phyloP scores from a whole-genome alignment of 108 stramenopile genomes.

The Cyclostephanos invisitatus region DNA sequence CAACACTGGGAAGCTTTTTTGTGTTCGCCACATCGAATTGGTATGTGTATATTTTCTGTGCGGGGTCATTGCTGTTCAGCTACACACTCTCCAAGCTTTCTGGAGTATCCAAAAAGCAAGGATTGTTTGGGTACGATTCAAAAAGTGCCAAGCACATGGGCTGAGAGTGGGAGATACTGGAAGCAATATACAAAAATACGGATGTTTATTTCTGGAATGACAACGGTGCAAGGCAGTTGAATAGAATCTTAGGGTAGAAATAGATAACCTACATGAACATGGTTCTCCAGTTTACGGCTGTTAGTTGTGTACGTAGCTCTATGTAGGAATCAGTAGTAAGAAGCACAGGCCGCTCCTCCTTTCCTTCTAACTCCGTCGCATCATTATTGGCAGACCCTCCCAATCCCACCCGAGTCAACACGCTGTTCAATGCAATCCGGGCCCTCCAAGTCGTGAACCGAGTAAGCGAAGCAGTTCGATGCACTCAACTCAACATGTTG shows the following conservation, averaged over 20 bases:
- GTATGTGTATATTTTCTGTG: conserved; percentile 45
- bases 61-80: conserved; percentile 26
- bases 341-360: too few species aligned
- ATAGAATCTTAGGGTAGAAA: too few species aligned
- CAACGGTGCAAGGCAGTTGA: too few species aligned
- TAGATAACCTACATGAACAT: too few species aligned
- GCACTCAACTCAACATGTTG: conserved; percentile 32
- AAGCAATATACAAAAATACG: neutral
- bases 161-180: neutral
- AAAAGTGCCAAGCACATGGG: conserved; percentile 4
- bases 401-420: neutral
- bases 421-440: neutral
- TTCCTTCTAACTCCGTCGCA: too few species aligned
- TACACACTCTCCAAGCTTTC: conserved; percentile 20
- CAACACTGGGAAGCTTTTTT: conserved; percentile 13
- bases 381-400: too few species aligned
- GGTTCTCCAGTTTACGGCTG: too few species aligned
- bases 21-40: conserved; percentile 28
- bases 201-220: neutral
- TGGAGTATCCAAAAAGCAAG: conserved; percentile 13
- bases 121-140: conserved; percentile 36
- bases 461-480: neutral
- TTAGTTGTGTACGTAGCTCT: too few species aligned
- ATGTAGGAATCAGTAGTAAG: too few species aligned
- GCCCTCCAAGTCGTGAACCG: neutral